These are phyloP conservation scores for Erysimum pusillum DNA, from an alignment of 441 rosid species.

Conservation along the genomic window DNA sequence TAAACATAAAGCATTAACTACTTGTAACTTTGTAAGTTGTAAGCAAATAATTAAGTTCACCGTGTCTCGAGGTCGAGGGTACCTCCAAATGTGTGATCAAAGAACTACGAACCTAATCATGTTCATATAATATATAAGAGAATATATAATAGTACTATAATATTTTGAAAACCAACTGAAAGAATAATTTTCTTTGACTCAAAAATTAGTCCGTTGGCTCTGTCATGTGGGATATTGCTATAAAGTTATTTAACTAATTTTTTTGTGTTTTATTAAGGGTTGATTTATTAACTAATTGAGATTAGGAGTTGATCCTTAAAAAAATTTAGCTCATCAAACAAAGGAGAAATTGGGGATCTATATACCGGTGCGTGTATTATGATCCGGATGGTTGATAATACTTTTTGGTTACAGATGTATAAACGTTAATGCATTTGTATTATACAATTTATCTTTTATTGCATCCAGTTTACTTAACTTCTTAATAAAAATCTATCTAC, in stretches of 20 bases:
- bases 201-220: constrained; percentile 19
- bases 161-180: not conserved
- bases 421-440: not conserved
- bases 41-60: constrained; percentile 37
- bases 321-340: not conserved
- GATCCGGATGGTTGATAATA: not conserved
- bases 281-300: not conserved
- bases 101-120: constrained; percentile 29
- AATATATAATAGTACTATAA: not conserved
- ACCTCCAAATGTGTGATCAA: constrained; percentile 27
- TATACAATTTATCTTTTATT: not conserved
- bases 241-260: not conserved
- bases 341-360: not conserved
- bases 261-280: too few relatives aligned
- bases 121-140: not conserved
- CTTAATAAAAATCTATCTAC: too few relatives aligned
- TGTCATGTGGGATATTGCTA: constrained; percentile 12
- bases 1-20: constrained; percentile 12
- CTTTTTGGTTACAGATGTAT: not conserved
- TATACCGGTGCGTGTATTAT: not conserved
- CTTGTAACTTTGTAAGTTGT: constrained; percentile 28
- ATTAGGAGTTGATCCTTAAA: not conserved
- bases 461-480: not conserved
- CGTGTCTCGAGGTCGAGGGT: constrained; percentile 37
- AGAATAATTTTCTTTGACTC: not conserved